These are phyloP conservation scores for Globisporangium paroecandrum DNA, from an alignment of 352 stramenopile genomes.

Conservation along the genomic window DNA sequence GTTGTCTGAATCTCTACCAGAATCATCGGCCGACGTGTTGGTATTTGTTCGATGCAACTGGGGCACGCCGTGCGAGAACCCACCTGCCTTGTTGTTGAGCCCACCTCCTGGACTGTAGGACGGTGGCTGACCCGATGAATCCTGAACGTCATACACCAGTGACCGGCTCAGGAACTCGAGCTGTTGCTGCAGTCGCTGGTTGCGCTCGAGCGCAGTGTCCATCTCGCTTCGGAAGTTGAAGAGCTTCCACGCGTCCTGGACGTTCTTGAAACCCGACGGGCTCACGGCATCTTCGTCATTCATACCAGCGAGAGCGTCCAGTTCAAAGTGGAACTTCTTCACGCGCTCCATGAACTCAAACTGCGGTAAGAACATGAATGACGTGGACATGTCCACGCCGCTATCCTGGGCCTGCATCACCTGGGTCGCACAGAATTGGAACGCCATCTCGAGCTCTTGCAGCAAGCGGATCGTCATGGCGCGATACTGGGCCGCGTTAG, in stretches of 20 bases:
- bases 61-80: slow-evolving; percentile 12
- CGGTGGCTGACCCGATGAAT: not conserved
- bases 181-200: slow-evolving; percentile 59
- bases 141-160: slow-evolving; percentile 37
- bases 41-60: slow-evolving; percentile 35
- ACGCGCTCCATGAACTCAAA: slow-evolving; percentile 73
- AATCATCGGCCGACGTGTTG: slow-evolving; percentile 41
- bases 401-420: slow-evolving; percentile 33
- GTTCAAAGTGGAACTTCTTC: slow-evolving; percentile 57
- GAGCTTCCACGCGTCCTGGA: slow-evolving; percentile 22
- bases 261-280: not conserved
- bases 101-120: not conserved
- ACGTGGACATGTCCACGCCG: slow-evolving; percentile 13
- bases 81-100: not conserved
- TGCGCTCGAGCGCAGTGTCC: slow-evolving; percentile 52
- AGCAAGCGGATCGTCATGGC: slow-evolving; percentile 59
- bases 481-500: slow-evolving; percentile 51
- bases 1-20: slow-evolving; percentile 22
- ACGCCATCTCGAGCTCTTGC: slow-evolving; percentile 69
- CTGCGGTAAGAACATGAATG: slow-evolving; percentile 60
- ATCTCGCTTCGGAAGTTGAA: slow-evolving; percentile 62
- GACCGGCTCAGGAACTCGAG: slow-evolving; percentile 58
- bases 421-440: slow-evolving; percentile 65
- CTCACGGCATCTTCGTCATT: slow-evolving; percentile 10
- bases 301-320: slow-evolving; percentile 30